Evolutionary conservation across 805 yeast genomes (phyloP).

Genomic region (Wickerhamiella parazyma): DNA sequence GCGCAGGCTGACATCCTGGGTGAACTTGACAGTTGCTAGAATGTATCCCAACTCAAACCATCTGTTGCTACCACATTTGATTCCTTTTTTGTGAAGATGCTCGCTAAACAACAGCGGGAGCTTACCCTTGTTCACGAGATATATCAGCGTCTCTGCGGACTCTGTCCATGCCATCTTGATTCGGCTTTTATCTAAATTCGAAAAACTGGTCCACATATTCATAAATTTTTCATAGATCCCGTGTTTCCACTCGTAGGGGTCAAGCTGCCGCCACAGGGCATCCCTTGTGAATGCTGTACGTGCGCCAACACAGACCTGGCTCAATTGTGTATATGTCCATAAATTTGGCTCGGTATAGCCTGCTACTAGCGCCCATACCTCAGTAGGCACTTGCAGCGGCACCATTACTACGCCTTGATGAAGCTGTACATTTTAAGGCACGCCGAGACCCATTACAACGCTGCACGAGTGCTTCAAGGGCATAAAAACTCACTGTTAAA

Average conservation of each 20-base stretch:
- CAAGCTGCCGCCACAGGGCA: background rate
- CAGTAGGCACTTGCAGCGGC: background rate
- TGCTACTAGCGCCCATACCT: background rate
- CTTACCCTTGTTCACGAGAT: background rate
- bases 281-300: background rate
- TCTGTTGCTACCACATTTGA: background rate
- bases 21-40: background rate
- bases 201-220: background rate
- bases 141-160: background rate
- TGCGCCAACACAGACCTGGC: background rate
- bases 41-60: background rate
- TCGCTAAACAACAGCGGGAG: background rate
- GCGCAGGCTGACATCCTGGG: background rate
- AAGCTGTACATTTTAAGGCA: constrained; percentile 44
- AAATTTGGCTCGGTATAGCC: background rate
- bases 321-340: background rate
- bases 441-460: constrained; percentile 71
- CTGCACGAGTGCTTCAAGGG: constrained; percentile 60
- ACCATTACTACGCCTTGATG: background rate
- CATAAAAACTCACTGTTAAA: constrained; percentile 58
- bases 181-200: background rate
- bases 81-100: background rate
- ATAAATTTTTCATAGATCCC: background rate
- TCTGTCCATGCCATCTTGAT: background rate
- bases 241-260: background rate